phyloP scores from a whole-genome alignment of 2,329 filamentous ascomycete genomes.

The Botrytis elliptica region DNA sequence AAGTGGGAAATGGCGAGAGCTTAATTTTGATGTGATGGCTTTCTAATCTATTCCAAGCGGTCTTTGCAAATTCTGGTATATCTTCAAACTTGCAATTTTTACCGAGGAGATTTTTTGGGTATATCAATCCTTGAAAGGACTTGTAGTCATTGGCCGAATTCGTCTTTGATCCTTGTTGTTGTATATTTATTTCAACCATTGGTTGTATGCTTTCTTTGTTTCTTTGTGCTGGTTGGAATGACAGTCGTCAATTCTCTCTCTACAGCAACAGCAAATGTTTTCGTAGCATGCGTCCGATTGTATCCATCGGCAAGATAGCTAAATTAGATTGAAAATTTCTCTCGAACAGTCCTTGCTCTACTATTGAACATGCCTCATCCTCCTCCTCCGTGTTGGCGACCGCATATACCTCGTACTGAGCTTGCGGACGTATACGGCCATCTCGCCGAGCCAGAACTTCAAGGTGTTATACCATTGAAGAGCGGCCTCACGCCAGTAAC shows the following conservation, averaged over 20 bases:
- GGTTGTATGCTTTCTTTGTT: background rate
- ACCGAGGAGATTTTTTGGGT: background rate
- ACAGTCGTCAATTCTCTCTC: background rate
- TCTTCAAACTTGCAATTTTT: background rate
- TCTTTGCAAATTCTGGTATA: background rate
- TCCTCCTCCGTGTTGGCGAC: background rate
- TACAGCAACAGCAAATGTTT: no score
- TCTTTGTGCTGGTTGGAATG: background rate
- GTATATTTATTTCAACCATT: background rate
- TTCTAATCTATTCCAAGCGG: background rate
- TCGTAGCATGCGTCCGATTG: background rate
- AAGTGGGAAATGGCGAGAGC: constrained; percentile 31
- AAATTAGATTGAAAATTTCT: background rate
- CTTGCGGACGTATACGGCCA: constrained; percentile 16
- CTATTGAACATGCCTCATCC: background rate
- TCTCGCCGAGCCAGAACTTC: background rate
- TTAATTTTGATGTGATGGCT: constrained; percentile 28
- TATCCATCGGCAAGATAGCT: background rate
- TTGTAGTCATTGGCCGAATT: background rate
- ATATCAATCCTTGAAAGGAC: background rate
- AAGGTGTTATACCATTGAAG: constrained; percentile 15
- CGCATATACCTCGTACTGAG: constrained; percentile 1
- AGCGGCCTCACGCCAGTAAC: constrained; percentile 18
- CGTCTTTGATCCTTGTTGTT: background rate
- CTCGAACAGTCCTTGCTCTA: background rate